Base-by-base conservation (phyloP, 345 rosid genomes). In the Geranium brycei region DNA sequence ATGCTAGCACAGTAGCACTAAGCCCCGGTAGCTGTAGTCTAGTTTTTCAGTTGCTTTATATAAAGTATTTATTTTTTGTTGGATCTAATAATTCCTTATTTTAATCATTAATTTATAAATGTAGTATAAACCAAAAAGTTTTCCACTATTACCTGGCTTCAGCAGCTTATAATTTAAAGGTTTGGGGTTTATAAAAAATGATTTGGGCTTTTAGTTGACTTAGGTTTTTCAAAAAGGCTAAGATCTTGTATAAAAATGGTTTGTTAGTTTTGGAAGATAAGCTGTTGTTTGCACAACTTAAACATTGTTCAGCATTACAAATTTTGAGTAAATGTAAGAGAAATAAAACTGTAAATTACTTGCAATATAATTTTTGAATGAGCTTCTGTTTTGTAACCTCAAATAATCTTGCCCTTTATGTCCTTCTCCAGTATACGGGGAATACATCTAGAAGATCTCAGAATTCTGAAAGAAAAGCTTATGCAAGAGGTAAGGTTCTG, bases 381-480 rank as follows among this genome's bases (percentile, higher is more conserved):
- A 1, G 15, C 5, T 7, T 47, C 13, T 31, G 32, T 58, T 14
- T 62, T 12, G 13, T 47, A 17, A 17, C 28, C 18, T 5, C 10
- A 17, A 19, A 11, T 47, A 47, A 47, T 47, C 53, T 64, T 71
- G 73, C 73, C 15, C 17, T 19, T 19, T 57, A 51, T 19, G 28
- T 13, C 60, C 57, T 69, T 69, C 57, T 66, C 62, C 88, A 90
- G 99, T 78, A 38, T 93, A 69, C 84, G 91, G 65, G 99, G 99
- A 62, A 85, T 93, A 68, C 89, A 83, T 19, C 32, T 56, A 53
- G 72, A 70, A 71, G 96, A 90, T 78, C 96, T 93, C 57, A 86
- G 74, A 75, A 71, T 55, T 73, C 72, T 93, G 77, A 90, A 86
- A 71, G 95, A 83, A 71, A 93, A 85, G 79, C 99, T 90, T 61